phyloP scores from a whole-genome alignment of 768 basidiomycete genomes.

The Mrakia hoshinonis region DNA sequence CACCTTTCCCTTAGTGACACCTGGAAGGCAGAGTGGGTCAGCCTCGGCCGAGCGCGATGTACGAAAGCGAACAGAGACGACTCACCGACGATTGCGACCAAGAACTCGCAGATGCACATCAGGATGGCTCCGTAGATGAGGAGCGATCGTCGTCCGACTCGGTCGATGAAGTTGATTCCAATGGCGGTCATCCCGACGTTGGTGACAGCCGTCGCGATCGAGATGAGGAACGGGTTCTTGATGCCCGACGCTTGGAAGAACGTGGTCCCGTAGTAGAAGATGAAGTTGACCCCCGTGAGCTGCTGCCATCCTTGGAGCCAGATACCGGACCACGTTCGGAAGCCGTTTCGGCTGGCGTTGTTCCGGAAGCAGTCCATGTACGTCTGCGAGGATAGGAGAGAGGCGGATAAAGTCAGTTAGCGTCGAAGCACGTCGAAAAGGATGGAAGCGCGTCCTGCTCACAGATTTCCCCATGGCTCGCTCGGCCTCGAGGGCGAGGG shows the following conservation, averaged over 20 bases:
- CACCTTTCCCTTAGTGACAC: no score
- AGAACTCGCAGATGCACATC: conserved; percentile 78
- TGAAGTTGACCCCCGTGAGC: conserved; percentile 44
- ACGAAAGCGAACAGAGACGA: no score
- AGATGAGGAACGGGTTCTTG: conserved; percentile 46
- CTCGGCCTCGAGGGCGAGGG: conserved; percentile 23
- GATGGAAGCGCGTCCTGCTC: no score
- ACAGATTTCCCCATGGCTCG: background rate
- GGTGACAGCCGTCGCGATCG: conserved; percentile 32
- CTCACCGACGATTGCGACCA: conserved; percentile 43
- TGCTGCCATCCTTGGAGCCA: conserved; percentile 52
- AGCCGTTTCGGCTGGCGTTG: conserved; percentile 52
- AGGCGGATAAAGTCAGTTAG: background rate
- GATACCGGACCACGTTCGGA: conserved; percentile 74
- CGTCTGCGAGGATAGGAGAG: background rate
- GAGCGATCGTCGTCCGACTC: conserved; percentile 69
- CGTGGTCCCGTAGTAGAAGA: conserved; percentile 42
- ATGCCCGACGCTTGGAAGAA: conserved; percentile 58
- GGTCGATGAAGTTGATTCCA: conserved; percentile 72
- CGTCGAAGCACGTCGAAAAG: no score
- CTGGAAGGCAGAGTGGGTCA: no score
- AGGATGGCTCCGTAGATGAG: conserved; percentile 68
- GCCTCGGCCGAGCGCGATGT: no score
- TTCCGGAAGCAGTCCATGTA: conserved; percentile 49
- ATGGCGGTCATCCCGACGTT: conserved; percentile 60